Percentiles rank a stretch among this genome's conserved stretches.
These are phyloP conservation scores for Eucalyptus marginata DNA, from an alignment of 345 rosid genomes.

Conservation along the genomic window DNA sequence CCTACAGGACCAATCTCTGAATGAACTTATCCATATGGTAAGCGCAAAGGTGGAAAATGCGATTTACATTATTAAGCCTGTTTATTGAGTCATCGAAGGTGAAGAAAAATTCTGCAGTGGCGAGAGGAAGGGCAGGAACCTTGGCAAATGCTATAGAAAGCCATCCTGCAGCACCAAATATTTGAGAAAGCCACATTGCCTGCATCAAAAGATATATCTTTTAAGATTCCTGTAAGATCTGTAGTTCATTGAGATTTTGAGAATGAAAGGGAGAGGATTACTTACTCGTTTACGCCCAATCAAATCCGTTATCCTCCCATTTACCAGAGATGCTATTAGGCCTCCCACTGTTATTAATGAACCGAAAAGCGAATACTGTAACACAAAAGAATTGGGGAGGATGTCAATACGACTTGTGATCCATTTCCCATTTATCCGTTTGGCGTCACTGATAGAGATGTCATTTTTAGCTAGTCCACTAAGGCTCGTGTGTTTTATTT, in stretches of 20 bases:
- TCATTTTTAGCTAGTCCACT: neutral
- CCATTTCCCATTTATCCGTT: neutral
- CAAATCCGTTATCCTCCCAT: neutral
- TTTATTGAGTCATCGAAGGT: neutral
- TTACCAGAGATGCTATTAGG: conserved; percentile 4
- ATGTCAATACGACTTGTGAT: neutral
- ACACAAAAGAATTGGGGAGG: neutral
- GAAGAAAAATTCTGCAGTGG: neutral
- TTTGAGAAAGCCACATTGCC: conserved; percentile 52
- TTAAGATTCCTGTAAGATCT: neutral
- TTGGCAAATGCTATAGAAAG: conserved; percentile 31
- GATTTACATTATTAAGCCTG: neutral
- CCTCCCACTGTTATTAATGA: conserved; percentile 15
- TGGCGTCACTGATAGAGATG: neutral
- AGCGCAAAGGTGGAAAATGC: neutral
- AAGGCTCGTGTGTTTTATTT: neutral
- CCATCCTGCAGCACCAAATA: conserved; percentile 41
- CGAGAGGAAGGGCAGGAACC: conserved; percentile 1
- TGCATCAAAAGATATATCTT: neutral
- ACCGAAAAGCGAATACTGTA: conserved; percentile 12
- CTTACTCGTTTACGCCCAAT: neutral
- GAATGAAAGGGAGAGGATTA: neutral
- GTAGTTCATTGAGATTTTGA: neutral
- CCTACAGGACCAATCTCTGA: neutral
- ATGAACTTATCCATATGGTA: neutral